Conservation (phyloP, 768 basidiomycete genomes). For the Calvatia gigantea region DNA sequence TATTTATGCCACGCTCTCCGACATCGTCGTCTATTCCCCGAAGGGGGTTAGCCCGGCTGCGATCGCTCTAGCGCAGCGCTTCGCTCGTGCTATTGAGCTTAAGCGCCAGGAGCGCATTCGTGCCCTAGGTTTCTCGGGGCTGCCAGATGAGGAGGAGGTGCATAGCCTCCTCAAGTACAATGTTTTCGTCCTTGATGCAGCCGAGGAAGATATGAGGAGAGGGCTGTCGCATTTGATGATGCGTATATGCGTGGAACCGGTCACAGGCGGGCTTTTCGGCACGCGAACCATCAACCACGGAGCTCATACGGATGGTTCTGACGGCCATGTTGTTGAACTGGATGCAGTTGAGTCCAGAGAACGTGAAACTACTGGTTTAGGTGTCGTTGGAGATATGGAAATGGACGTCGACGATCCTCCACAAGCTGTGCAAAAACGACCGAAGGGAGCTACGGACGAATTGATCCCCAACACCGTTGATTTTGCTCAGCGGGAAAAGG, state of each 20-base stretch:
- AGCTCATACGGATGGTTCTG: slow-evolving; percentile 39
- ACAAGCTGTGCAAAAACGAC: slow-evolving; percentile 1
- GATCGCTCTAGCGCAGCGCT: slow-evolving; percentile 58
- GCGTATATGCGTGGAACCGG: slow-evolving; percentile 34
- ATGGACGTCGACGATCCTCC: slow-evolving; percentile 20
- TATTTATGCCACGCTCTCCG: slow-evolving; percentile 85
- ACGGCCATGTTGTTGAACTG: slow-evolving; percentile 34
- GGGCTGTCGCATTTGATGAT: slow-evolving; percentile 52
- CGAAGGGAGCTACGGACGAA: background rate
- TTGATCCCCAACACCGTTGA: slow-evolving; percentile 60
- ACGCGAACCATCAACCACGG: slow-evolving; percentile 15
- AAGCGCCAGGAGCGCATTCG: slow-evolving; percentile 51
- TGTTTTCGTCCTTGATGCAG: slow-evolving; percentile 71
- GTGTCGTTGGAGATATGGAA: slow-evolving; percentile 19
- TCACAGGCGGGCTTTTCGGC: slow-evolving; percentile 7
- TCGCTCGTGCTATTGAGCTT: slow-evolving; percentile 57
- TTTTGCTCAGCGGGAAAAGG: slow-evolving; percentile 80
- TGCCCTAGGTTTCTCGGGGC: slow-evolving; percentile 17
- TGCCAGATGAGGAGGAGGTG: slow-evolving; percentile 12
- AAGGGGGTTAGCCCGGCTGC: slow-evolving; percentile 56
- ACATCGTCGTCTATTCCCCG: slow-evolving; percentile 86
- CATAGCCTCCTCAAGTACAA: slow-evolving; percentile 55
- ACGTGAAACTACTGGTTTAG: slow-evolving; percentile 14
- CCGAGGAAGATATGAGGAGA: slow-evolving; percentile 38
- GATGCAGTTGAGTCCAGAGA: slow-evolving; percentile 19